Conservation (phyloP, 371 early-diverging fungal species). For the Phascolomyces articulosus region DNA sequence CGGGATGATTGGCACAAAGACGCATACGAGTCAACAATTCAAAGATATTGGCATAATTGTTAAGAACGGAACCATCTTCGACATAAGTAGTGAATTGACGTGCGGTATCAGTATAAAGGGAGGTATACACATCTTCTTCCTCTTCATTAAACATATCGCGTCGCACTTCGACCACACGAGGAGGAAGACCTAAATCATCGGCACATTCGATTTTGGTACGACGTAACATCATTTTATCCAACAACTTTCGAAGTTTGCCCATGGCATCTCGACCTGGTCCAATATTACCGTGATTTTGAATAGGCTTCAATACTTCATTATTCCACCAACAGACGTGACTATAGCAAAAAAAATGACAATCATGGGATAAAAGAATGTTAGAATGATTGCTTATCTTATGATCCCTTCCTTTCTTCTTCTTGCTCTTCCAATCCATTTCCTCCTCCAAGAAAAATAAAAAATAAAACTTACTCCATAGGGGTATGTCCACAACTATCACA, state of each 20-base stretch:
- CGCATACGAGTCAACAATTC: conserved; percentile 78
- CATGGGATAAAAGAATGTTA: too few relatives aligned
- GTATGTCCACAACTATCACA: conserved; percentile 84
- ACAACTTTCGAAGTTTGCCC: conserved; percentile 73
- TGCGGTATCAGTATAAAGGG: conserved; percentile 79
- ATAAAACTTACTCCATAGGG: conserved; percentile 61
- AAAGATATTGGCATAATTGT: conserved; percentile 95
- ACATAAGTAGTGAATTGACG: conserved; percentile 89
- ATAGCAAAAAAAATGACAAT: too few relatives aligned
- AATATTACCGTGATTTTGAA: conserved; percentile 76
- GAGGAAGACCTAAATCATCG: conserved; percentile 93
- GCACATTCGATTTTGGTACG: conserved; percentile 92
- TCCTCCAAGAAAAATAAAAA: not conserved
- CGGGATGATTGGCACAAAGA: conserved; percentile 90
- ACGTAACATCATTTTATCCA: conserved; percentile 93
- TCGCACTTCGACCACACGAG: conserved; percentile 79
- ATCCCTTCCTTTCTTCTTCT: too few relatives aligned
- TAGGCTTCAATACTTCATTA: conserved; percentile 90
- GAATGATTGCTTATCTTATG: too few relatives aligned
- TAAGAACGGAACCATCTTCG: conserved; percentile 83
- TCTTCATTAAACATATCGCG: conserved; percentile 89
- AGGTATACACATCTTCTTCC: conserved; percentile 92
- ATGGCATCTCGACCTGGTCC: conserved; percentile 77
- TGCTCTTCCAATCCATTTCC: not conserved
- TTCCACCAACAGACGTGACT: conserved; percentile 98